phyloP scores from a whole-genome alignment of 2,329 filamentous ascomycete species.

The Tolypocladium album region DNA sequence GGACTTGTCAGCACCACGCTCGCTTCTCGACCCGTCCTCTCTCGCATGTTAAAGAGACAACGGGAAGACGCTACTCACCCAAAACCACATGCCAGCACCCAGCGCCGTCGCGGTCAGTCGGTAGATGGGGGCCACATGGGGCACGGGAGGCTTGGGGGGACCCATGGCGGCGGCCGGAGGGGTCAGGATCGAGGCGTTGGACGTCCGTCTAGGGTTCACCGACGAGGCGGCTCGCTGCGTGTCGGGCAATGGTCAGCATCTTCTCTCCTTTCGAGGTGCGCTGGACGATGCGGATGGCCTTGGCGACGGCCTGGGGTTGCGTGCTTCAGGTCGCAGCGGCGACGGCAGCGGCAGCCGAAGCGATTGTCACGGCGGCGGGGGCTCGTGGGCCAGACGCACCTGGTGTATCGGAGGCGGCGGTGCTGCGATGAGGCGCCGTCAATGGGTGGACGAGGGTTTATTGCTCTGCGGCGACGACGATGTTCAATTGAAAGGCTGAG shows the following conservation, averaged over 20 bases:
- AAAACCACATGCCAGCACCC: constrained; percentile 98
- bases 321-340: background rate
- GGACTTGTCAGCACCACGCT: background rate
- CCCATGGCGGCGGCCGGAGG: constrained; percentile 17
- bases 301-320: no score
- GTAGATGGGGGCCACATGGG: constrained; percentile 55
- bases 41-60: background rate
- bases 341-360: no score
- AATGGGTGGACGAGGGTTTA: background rate
- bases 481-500: background rate
- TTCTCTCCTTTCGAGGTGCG: no score
- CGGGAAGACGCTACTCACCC: constrained; percentile 52
- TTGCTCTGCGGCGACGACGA: background rate
- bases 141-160: constrained; percentile 29
- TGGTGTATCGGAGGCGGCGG: background rate
- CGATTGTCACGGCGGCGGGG: no score
- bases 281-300: background rate
- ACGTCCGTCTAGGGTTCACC: background rate
- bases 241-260: background rate
- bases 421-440: background rate
- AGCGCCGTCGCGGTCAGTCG: constrained; percentile 77
- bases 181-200: background rate
- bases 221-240: background rate
- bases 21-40: background rate
- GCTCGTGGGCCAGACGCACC: background rate